phyloP scores from a whole-genome alignment of 1,139 yeast species.

The Candida sanyaensis region DNA sequence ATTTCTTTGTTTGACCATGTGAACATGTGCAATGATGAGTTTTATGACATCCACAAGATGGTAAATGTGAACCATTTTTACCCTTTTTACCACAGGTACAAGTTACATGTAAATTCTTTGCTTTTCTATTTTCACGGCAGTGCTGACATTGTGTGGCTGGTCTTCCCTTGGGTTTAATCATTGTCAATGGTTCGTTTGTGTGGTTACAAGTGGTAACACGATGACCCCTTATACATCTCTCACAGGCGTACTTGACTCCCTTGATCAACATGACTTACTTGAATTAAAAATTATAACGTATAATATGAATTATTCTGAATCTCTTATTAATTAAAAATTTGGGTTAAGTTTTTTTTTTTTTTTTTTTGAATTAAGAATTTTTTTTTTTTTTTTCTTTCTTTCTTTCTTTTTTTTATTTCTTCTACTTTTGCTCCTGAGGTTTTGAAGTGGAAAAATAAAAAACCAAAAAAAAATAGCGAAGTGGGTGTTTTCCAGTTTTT shows the following conservation, averaged over 20 bases:
- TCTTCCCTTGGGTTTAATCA: constrained; percentile 95
- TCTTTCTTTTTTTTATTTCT: not conserved
- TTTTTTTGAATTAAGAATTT: too few relatives aligned
- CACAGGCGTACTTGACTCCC: constrained; percentile 95
- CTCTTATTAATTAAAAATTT: not conserved
- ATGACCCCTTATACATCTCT: constrained; percentile 93
- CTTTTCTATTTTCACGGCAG: constrained; percentile 78
- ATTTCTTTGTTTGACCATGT: constrained; percentile 23
- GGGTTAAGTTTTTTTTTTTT: not conserved
- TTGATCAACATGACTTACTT: constrained; percentile 75
- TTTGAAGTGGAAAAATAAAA: too few relatives aligned
- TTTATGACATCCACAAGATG: constrained; percentile 58
- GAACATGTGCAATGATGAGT: constrained; percentile 64
- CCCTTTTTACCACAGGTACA: constrained; percentile 73
- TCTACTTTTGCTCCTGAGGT: not conserved
- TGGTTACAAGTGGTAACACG: constrained; percentile 93
- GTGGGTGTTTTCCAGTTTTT: too few relatives aligned
- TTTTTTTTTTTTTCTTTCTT: not conserved
- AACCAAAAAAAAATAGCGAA: not conserved
- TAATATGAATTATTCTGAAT: not conserved
- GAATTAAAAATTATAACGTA: not conserved
- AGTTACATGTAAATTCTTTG: constrained; percentile 65
- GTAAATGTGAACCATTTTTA: constrained; percentile 44
- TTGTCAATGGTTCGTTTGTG: constrained; percentile 83
- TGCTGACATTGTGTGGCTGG: constrained; percentile 92